Evolutionary conservation across 2,329 filamentous ascomycete species (phyloP), one percentile per base, ranked within the genome.

Genomic region (Eurotiales sp.): DNA sequence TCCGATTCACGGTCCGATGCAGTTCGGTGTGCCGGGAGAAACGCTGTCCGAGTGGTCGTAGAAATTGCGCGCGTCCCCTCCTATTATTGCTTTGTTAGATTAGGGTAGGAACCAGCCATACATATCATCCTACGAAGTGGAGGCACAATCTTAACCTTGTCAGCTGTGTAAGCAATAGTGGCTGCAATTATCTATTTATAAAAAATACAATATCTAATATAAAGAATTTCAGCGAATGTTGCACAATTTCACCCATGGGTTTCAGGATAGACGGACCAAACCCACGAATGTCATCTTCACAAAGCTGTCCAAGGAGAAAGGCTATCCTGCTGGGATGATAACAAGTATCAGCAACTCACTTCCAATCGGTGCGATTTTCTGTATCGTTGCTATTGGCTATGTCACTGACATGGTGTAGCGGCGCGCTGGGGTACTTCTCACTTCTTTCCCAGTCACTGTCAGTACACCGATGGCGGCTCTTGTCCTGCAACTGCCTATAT

Each of bases 401-500:
- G 57, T 60, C 3, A 62, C 63, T 1, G 64, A 66, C 23, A 64
- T 65, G 58, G 55, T 58, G 22, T 64, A 61, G 8, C 62, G 63
- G 32, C 56, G 59, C 1, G 58, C 58, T 0, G 62, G 64, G 3
- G 45, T 66, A 8, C 51, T 66, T 2, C 60, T 64, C 19, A 66
- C 63, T 1, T 65, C 64, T 8, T 60, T 58, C 0, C 46, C 66
- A 8, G 64, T 66, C 2, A 59, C 58, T 0, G 53, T 65, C 25
- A 56, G 58, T 4, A 64, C 64, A n/a, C 56, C 65, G 50, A 62
- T 74, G 63, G 61, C 70, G 3, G 64, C 65, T 2, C 52, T 73
- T 40, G 67, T 66, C 1, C 62, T 74, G 27, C 62, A 69, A 34
- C 63, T 74, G 3, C 59, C 62, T 8, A 60, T 59, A 1, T 3